Conservation (phyloP, 352 stramenopile genomes). For the Phytophthora multivora region DNA sequence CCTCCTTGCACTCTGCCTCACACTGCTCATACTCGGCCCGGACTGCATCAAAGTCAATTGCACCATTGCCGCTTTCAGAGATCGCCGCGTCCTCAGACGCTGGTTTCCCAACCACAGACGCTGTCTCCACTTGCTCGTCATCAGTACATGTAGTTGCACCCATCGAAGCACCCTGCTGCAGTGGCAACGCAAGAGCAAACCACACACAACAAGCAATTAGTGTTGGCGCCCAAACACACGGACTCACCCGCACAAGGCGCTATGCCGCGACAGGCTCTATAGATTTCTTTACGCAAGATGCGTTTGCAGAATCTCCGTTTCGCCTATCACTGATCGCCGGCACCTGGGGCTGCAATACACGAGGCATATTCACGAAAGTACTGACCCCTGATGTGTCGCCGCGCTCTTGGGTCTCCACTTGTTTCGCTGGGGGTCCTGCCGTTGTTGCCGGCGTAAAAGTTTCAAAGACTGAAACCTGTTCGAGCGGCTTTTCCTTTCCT, state of each 20-base stretch:
- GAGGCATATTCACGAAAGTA: slow-evolving; percentile 32
- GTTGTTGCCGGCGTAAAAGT: neutral
- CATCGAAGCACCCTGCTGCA: slow-evolving; percentile 22
- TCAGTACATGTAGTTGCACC: neutral
- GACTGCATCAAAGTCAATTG: slow-evolving; percentile 33
- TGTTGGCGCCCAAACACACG: slow-evolving; percentile 21
- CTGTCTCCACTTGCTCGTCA: neutral
- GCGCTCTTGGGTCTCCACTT: slow-evolving; percentile 8
- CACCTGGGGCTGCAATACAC: slow-evolving; percentile 28
- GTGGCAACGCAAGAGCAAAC: slow-evolving; percentile 18
- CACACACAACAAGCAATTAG: slow-evolving; percentile 42
- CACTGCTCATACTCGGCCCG: slow-evolving; percentile 37
- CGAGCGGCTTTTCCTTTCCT: slow-evolving; percentile 3
- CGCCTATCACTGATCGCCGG: slow-evolving; percentile 28
- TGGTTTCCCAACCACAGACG: slow-evolving; percentile 2
- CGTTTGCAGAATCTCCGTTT: slow-evolving; percentile 28
- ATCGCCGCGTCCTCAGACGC: neutral
- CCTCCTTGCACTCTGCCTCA: slow-evolving; percentile 32
- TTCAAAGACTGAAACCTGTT: neutral
- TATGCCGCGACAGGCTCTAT: slow-evolving; percentile 35
- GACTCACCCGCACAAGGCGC: slow-evolving; percentile 32
- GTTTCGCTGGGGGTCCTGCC: slow-evolving; percentile 2
- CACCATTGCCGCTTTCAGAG: neutral
- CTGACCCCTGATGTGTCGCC: slow-evolving; percentile 35
- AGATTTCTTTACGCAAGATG: slow-evolving; percentile 46